These are phyloP conservation scores for Leucosporidium creatinivorum DNA, from an alignment of 768 basidiomycete genomes.

Conservation along the genomic window DNA sequence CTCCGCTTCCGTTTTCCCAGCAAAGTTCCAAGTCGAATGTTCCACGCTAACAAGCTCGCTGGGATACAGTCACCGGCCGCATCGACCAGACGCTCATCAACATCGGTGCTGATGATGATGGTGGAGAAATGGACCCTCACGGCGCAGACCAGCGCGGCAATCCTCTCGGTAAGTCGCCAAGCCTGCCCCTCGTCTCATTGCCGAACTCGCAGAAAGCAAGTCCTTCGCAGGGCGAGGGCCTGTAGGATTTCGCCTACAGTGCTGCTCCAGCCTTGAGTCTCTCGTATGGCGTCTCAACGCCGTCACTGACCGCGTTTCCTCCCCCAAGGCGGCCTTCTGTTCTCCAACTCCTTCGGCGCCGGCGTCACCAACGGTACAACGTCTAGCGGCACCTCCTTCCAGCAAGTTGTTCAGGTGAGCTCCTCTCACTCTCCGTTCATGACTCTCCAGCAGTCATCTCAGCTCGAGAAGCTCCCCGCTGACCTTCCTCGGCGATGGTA, in stretches of 20 bases:
- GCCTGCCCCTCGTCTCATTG: neutral
- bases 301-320: neutral
- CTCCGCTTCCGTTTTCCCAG: too few relatives aligned
- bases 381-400: constrained; percentile 24
- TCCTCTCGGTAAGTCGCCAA: constrained; percentile 32
- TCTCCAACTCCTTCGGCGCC: constrained; percentile 53
- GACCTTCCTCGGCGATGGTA: neutral
- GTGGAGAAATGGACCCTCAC: constrained; percentile 64
- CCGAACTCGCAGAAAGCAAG: too few relatives aligned
- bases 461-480: too few relatives aligned
- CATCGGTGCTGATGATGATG: constrained; percentile 52
- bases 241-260: too few relatives aligned
- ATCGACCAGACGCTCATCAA: constrained; percentile 58
- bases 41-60: too few relatives aligned
- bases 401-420: too few relatives aligned
- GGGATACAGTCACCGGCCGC: constrained; percentile 57
- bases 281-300: too few relatives aligned
- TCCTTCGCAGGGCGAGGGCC: too few relatives aligned
- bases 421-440: too few relatives aligned
- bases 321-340: constrained; percentile 65
- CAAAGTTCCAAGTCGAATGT: too few relatives aligned
- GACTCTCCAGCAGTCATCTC: too few relatives aligned
- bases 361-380: constrained; percentile 45
- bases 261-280: too few relatives aligned
- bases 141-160: constrained; percentile 73